These are phyloP conservation scores for Spirogloea muscicola DNA, from an alignment of 139 green algal species.

Conservation along the genomic window DNA sequence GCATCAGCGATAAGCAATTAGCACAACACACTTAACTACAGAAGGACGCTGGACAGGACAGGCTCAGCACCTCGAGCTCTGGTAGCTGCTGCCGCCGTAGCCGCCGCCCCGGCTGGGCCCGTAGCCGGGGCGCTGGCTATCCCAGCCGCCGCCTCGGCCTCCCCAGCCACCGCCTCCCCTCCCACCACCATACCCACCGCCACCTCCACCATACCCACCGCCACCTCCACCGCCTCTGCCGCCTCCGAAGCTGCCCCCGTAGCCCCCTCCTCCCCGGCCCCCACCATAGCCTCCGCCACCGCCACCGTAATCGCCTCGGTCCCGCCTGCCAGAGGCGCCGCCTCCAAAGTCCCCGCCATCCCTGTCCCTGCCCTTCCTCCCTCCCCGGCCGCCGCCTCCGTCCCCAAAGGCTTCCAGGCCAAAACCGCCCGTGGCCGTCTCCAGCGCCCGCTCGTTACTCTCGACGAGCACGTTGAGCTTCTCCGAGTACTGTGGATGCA, in stretches of 20 bases:
- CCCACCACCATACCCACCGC: constrained; percentile 31
- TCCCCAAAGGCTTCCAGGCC: background rate
- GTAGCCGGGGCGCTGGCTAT: too few relatives aligned
- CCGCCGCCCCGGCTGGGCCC: too few relatives aligned
- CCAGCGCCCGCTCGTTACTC: constrained; percentile 83
- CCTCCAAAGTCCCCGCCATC: constrained; percentile 45
- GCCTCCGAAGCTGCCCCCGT: constrained; percentile 31
- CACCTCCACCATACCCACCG: background rate
- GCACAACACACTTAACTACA: too few relatives aligned
- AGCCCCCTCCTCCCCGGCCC: constrained; percentile 35
- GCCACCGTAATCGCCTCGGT: constrained; percentile 14
- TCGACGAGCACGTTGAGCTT: constrained; percentile 72
- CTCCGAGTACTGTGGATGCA: constrained; percentile 25
- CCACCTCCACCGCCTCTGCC: too few relatives aligned
- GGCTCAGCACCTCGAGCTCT: too few relatives aligned
- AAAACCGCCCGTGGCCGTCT: constrained; percentile 16
- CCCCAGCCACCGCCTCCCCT: constrained; percentile 35
- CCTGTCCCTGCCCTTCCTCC: background rate
- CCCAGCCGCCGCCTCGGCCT: constrained; percentile 2
- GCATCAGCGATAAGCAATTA: too few relatives aligned
- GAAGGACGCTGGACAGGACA: too few relatives aligned
- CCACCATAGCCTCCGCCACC: constrained; percentile 42
- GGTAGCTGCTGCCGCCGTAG: too few relatives aligned
- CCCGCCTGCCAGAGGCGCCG: too few relatives aligned
- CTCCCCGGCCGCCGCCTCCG: constrained; percentile 18